Percentiles rank a stretch among this genome's conserved stretches.
phyloP scores from a whole-genome alignment of 164 flowering plant species.

The Vitis riparia region DNA sequence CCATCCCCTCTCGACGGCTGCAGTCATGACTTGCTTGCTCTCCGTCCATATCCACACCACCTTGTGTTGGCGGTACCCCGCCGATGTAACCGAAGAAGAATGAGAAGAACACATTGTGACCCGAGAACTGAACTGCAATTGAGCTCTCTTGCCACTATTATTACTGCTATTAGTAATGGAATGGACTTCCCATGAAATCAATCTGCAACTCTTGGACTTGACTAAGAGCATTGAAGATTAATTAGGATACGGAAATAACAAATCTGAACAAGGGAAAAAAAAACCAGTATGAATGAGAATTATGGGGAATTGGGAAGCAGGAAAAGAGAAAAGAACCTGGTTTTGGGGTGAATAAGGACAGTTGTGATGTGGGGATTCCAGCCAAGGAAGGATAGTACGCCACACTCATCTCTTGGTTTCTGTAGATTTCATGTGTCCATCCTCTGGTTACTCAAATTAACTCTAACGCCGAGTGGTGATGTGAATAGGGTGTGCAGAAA shows the following conservation, averaged over 20 bases:
- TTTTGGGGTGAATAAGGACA: constrained; percentile 6
- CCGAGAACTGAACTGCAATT: background rate
- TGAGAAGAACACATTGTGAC: constrained; percentile 20
- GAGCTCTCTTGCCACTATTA: background rate
- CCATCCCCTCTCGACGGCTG: constrained; percentile 93
- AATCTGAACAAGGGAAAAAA: no score
- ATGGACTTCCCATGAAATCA: background rate
- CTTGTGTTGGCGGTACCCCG: constrained; percentile 28
- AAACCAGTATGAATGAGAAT: background rate
- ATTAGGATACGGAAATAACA: background rate
- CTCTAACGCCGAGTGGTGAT: no score
- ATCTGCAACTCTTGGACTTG: constrained; percentile 17
- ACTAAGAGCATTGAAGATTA: constrained; percentile 6
- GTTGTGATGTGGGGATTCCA: constrained; percentile 1
- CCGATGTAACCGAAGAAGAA: background rate
- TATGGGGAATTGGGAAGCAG: background rate
- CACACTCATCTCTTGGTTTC: constrained; percentile 2
- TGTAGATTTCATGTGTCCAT: no score
- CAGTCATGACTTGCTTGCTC: constrained; percentile 79
- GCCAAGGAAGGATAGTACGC: background rate
- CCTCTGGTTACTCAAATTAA: no score
- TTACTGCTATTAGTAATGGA: background rate
- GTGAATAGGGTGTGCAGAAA: no score
- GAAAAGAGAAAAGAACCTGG: constrained; percentile 11
- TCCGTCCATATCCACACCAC: constrained; percentile 91